These are phyloP conservation scores for Kodamaea fukazawae DNA, from an alignment of 805 yeast genomes.

Conservation along the genomic window DNA sequence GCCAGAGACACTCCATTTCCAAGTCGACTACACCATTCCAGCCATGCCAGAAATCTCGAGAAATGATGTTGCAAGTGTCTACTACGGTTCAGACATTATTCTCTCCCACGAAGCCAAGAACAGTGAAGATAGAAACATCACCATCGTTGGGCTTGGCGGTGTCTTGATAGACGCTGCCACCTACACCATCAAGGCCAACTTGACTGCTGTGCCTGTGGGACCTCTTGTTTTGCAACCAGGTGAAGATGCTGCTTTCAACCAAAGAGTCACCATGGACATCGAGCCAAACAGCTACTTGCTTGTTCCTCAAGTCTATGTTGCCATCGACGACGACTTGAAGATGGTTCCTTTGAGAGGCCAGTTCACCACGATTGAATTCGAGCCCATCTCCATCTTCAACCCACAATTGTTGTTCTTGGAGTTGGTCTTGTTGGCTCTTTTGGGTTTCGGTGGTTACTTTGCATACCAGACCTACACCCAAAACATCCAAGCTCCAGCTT, in stretches of 20 bases:
- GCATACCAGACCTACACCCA: slow-evolving; percentile 44
- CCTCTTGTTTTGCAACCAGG: slow-evolving; percentile 55
- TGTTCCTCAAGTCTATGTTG: slow-evolving; percentile 57
- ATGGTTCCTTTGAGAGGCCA: slow-evolving; percentile 57
- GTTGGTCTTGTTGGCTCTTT: slow-evolving; percentile 32
- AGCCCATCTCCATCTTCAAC: slow-evolving; percentile 64
- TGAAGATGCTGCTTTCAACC: slow-evolving; percentile 49
- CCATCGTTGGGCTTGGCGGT: slow-evolving; percentile 70
- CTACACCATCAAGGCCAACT: slow-evolving; percentile 53
- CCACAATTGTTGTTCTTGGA: slow-evolving; percentile 70
- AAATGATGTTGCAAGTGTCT: slow-evolving; percentile 41
- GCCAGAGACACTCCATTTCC: slow-evolving; percentile 34
- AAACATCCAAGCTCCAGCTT: slow-evolving; percentile 40
- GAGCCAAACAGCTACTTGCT: slow-evolving; percentile 55
- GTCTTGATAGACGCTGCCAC: slow-evolving; percentile 53
- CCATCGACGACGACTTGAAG: slow-evolving; percentile 48
- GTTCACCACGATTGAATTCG: slow-evolving; percentile 58
- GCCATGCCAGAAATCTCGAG: slow-evolving; percentile 41
- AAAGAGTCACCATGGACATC: slow-evolving; percentile 58
- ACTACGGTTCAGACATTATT: slow-evolving; percentile 52
- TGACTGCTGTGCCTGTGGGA: slow-evolving; percentile 63
- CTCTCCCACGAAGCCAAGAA: slow-evolving; percentile 53
- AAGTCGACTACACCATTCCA: slow-evolving; percentile 47
- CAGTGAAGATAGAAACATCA: slow-evolving; percentile 48
- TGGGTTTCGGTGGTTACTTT: slow-evolving; percentile 49